Base-by-base conservation (phyloP, 345 rosid genomes). In the Eucalyptus leucophloia region DNA sequence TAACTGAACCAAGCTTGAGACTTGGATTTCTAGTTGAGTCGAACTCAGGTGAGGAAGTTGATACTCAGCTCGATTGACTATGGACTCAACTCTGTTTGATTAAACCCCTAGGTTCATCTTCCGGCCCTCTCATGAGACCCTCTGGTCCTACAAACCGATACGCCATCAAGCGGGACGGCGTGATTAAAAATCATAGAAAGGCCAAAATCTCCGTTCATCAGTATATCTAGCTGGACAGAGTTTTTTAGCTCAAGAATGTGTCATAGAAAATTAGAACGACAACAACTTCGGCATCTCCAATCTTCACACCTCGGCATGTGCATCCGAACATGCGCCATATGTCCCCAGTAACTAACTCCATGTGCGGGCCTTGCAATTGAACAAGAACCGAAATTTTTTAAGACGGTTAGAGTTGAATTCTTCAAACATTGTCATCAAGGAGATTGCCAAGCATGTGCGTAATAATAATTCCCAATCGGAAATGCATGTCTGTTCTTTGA, bases 1-100 rank as follows among this genome's bases (percentile, higher is more conserved):
- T 0, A 11, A 2, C 0, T 5, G 2, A 72, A 21, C 24, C 83
- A 9, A 72, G 47, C 83, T 19, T 21, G 47, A 72, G 45, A 6
- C 45, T 72, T 4, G 8, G 24, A 2, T 37, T 72, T 19, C 45
- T 17, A 17, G 42, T 17, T 3, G 23, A 32, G 80, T 16, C 19
- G 24, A 32, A 15, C 40, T 32, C 42, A 0, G 11, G 42, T 34
- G 2, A 32, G 40, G 5, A 72, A 37, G 82, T 10, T 12, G 6
- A 19, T 21, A 72, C 83, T 72, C 15, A 72, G 44, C 82, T 72
- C 83, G 28, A 72, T 15, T 1, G 0, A 37, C 83, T 23, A 19
- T 37, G 47, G 45, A 72, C 83, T 19, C 16, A 3, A 40, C 82
- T 37, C 28, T 10, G 6, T 32, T 69, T 32, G 81, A 32, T 69